Evolutionary conservation across 768 basidiomycete genomes (phyloP).

Genomic region (Neoboletus subvelutipes): DNA sequence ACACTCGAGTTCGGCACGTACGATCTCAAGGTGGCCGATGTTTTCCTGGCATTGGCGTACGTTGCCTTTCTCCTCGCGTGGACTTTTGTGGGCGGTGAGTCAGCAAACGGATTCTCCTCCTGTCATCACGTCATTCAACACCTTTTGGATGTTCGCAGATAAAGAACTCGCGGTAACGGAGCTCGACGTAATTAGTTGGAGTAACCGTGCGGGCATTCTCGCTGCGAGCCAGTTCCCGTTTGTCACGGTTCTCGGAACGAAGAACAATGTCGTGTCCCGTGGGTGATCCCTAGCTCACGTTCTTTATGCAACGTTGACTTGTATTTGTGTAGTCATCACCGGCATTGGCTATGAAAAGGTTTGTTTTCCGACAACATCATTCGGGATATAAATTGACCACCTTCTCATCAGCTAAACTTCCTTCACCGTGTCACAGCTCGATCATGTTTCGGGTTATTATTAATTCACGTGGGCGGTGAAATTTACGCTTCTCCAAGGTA

Average conservation of each 20-base stretch:
- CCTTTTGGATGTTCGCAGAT: conserved; percentile 2
- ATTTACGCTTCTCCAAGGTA: conserved; percentile 8
- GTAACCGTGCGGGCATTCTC: conserved; percentile 30
- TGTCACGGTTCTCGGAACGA: conserved; percentile 46
- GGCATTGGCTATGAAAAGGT: conserved; percentile 32
- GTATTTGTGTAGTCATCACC: conserved; percentile 23
- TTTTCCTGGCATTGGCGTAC: conserved; percentile 48
- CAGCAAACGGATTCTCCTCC: neutral
- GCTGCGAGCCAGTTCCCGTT: conserved; percentile 42
- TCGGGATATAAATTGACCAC: conserved; percentile 1
- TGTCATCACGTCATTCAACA: neutral
- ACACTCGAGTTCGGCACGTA: conserved; percentile 45
- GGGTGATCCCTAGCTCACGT: neutral
- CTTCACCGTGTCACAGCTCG: conserved; percentile 52
- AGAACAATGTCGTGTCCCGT: conserved; percentile 49
- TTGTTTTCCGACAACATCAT: neutral
- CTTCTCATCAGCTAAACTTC: conserved; percentile 37
- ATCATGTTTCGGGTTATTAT: conserved; percentile 43
- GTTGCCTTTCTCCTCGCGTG: conserved; percentile 43
- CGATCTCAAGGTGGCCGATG: conserved; percentile 42
- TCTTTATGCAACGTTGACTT: neutral
- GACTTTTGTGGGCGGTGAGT: conserved; percentile 48
- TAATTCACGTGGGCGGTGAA: conserved; percentile 44
- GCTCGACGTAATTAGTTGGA: conserved; percentile 24
- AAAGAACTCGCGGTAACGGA: neutral